phyloP scores from a whole-genome alignment of 129 eudicot species.

The Flaveria linearis region DNA sequence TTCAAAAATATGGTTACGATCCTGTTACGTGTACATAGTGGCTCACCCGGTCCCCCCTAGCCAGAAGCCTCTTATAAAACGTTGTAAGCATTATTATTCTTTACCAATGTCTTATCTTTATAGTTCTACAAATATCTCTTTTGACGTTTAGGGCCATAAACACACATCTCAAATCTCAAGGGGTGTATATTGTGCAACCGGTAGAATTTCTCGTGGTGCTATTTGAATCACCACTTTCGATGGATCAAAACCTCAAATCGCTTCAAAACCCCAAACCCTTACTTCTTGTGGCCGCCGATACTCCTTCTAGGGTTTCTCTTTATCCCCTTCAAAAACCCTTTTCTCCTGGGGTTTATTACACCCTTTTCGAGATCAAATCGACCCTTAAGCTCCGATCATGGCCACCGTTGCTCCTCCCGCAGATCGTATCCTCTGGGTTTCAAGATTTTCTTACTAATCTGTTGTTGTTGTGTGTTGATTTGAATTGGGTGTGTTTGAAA shows the following conservation, averaged over 20 bases:
- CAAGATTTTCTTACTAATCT: background rate
- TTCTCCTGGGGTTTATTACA: conserved; percentile 21
- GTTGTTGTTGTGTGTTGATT: background rate
- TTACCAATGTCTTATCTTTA: too few relatives aligned
- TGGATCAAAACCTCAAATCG: conserved; percentile 38
- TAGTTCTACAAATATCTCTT: background rate
- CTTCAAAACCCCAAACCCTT: conserved; percentile 50
- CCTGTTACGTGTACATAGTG: too few relatives aligned
- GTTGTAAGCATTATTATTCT: too few relatives aligned
- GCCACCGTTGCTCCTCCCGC: conserved; percentile 68
- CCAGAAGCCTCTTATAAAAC: too few relatives aligned
- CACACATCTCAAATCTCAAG: background rate
- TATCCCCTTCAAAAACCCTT: conserved; percentile 28
- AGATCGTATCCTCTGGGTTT: conserved; percentile 62
- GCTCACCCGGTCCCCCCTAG: too few relatives aligned
- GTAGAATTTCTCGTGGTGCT: conserved; percentile 39
- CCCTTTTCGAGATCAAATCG: conserved; percentile 36
- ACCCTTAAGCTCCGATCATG: conserved; percentile 38
- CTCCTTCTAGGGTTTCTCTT: conserved; percentile 32
- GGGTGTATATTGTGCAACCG: background rate
- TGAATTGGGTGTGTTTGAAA: background rate
- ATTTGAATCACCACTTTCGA: conserved; percentile 48
- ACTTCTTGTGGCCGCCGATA: conserved; percentile 37
- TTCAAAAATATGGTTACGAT: too few relatives aligned
- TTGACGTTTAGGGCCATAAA: background rate